A percentile compares a stretch with the other conserved stretches of the same genome.
These are phyloP conservation scores for Trichophyton schoenleinii DNA, from an alignment of 2,329 filamentous ascomycete species.

Conservation along the genomic window DNA sequence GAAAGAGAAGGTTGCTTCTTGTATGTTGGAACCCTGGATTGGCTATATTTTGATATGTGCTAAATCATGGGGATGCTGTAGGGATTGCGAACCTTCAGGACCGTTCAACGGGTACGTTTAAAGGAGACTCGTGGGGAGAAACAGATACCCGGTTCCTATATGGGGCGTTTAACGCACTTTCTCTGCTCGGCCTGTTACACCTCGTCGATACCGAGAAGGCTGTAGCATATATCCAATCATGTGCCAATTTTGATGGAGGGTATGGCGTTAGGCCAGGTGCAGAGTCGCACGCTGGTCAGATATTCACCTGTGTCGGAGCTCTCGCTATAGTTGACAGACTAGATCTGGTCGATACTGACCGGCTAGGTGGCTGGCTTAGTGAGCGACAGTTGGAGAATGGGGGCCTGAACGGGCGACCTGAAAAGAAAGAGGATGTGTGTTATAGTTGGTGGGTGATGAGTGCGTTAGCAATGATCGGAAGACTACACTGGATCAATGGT, in stretches of 20 bases:
- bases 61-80: conserved; percentile 22
- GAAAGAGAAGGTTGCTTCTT: conserved; percentile 62
- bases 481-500: conserved; percentile 85
- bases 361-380: conserved; percentile 78
- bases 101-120: conserved; percentile 68
- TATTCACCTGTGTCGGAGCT: conserved; percentile 85
- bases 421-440: conserved; percentile 93
- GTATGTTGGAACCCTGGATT: conserved; percentile 41
- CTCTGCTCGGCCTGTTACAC: conserved; percentile 61
- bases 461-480: conserved; percentile 77
- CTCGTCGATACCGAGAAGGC: conserved; percentile 69
- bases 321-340: conserved; percentile 70
- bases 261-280: conserved; percentile 83
- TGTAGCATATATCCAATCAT: conserved; percentile 64
- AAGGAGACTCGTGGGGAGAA: conserved; percentile 93
- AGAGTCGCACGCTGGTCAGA: conserved; percentile 89
- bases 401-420: conserved; percentile 83
- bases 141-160: conserved; percentile 92
- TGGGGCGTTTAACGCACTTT: conserved; percentile 76
- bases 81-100: conserved; percentile 78
- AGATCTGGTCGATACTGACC: conserved; percentile 70
- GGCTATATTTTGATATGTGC: conserved; percentile 1
- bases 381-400: conserved; percentile 80
- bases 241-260: conserved; percentile 86
- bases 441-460: conserved; percentile 99